Evolutionary conservation across 805 yeast genomes (phyloP).

Genomic region (Hyphopichia homilentoma): DNA sequence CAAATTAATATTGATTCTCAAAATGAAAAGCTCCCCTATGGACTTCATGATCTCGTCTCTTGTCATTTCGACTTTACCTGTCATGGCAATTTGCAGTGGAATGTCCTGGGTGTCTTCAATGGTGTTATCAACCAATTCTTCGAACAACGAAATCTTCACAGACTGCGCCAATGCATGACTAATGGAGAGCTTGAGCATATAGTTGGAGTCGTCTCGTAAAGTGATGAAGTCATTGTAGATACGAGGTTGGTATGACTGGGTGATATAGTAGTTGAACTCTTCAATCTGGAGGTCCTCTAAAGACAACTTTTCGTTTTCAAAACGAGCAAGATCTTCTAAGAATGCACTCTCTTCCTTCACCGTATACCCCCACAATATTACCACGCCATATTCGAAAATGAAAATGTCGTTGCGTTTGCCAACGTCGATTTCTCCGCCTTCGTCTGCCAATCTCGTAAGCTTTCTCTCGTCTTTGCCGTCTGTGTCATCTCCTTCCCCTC

Average conservation of each 20-base stretch:
- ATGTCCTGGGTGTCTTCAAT: conserved; percentile 96
- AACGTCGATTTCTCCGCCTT: conserved; percentile 92
- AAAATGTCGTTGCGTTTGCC: conserved; percentile 80
- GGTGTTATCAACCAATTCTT: conserved; percentile 93
- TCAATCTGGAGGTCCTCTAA: conserved; percentile 91
- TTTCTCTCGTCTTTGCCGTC: conserved; percentile 17
- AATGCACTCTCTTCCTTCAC: conserved; percentile 79
- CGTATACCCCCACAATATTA: conserved; percentile 94
- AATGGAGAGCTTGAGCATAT: conserved; percentile 87
- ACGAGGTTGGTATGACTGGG: conserved; percentile 92
- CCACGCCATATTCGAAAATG: conserved; percentile 94
- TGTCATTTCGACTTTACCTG: conserved; percentile 93
- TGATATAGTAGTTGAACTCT: conserved; percentile 92
- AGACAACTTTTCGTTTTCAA: conserved; percentile 88
- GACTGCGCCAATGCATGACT: conserved; percentile 96
- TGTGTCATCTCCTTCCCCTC: conserved; percentile 25
- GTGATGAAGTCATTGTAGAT: conserved; percentile 95
- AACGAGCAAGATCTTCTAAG: conserved; percentile 78
- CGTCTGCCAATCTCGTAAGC: conserved; percentile 76
- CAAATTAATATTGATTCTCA: conserved; percentile 74
- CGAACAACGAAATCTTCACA: conserved; percentile 91
- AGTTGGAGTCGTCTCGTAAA: conserved; percentile 80
- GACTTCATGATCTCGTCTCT: conserved; percentile 95
- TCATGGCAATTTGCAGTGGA: conserved; percentile 91
- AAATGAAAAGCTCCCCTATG: conserved; percentile 90